Base-by-base conservation (phyloP, 495 filamentous ascomycete genomes). In the Parachaetomium inaequale region DNA sequence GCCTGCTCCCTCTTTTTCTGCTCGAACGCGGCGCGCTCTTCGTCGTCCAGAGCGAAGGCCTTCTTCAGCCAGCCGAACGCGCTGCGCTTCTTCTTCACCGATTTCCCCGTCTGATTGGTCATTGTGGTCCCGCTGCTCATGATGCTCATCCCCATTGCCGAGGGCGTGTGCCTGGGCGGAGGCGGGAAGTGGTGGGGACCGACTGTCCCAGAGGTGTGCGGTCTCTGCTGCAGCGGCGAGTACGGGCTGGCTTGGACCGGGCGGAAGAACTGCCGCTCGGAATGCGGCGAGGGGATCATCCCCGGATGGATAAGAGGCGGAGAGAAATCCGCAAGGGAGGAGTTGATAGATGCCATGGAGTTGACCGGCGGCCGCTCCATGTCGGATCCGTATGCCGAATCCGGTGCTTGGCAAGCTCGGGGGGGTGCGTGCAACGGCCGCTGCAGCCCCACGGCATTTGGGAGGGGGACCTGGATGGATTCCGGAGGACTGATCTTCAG, bases 31-130 rank as follows among this genome's bases (percentile, higher is more conserved):
- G 74, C 72, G 19, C 77, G 75, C 63, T 84, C 82, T 64, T 84
- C 82, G 15, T 84, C 82, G 50, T 82, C 81, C 29, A 84, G 69
- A 4, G 77, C 75, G 36, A 84, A 84, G 21, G 81, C 81, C 71
- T 84, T 84, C 68, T 82, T 84, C 26, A 84, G 68, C 82, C 82
- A 84, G 17, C 81, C 81, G 58, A 84, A 84, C 8, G 80, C 81
- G 68, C 82, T 84, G 28, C 79, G 72, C 73, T 84, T 84, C 75
- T 84, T 84, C 66, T 84, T 84, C 31, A 83, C 50, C 40, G 74
- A 73, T 63, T 74, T 72, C 2, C 64, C 65, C 0, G 63, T 72
- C 7, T 70, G 65, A 15, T 62, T 63, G 12, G 64, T 71, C 56
- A 73, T 67, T 26, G 74, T 72, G 25, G 74, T 78, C 21, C 73